These are phyloP conservation scores for Styphnolobium japonicum DNA, from an alignment of 306 rosid species.

Conservation along the genomic window DNA sequence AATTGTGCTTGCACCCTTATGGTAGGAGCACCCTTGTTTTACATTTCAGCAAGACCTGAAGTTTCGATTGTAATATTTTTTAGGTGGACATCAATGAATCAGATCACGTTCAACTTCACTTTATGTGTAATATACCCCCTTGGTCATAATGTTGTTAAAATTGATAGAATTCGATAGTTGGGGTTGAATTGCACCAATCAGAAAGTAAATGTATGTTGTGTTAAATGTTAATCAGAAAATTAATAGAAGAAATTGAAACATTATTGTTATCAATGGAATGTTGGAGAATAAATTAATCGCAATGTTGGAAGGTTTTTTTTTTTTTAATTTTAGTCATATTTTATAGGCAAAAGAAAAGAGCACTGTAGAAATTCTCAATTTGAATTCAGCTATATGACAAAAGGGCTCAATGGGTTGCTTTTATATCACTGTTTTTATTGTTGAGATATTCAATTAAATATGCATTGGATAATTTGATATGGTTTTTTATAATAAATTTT, in stretches of 20 bases:
- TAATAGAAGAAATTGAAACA: background rate
- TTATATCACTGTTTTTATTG: no score
- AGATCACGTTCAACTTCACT: background rate
- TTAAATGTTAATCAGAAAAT: background rate
- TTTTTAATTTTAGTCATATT: background rate
- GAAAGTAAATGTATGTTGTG: background rate
- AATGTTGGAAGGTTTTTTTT: background rate
- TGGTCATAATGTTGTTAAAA: background rate
- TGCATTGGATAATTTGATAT: no score
- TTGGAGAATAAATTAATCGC: background rate
- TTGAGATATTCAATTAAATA: no score
- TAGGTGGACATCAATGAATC: background rate
- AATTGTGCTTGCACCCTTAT: no score
- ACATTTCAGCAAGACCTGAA: background rate
- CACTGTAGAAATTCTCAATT: no score
- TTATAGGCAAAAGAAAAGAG: background rate
- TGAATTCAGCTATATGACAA: no score
- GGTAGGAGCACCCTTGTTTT: background rate
- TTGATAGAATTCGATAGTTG: background rate
- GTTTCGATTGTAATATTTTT: conserved; percentile 1
- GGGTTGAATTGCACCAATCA: background rate
- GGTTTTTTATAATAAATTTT: no score
- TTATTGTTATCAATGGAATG: background rate
- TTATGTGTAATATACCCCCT: background rate
- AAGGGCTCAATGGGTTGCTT: no score